Evolutionary conservation across 2,329 filamentous ascomycete species (phyloP).

Genomic region (Mycosphaerelloides madeirae): DNA sequence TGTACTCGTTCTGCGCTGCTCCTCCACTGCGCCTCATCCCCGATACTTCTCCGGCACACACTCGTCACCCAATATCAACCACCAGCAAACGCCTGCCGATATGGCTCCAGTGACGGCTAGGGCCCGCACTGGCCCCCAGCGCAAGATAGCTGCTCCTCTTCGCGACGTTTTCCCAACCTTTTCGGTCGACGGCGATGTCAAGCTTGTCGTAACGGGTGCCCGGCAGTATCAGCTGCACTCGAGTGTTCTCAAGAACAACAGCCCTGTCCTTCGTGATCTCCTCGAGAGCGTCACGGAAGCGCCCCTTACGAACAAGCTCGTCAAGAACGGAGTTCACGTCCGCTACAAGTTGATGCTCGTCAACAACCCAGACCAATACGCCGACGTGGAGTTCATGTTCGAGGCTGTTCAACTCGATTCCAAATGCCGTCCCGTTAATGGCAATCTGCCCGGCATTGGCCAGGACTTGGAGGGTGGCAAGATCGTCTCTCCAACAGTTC

Average conservation of each 20-base stretch:
- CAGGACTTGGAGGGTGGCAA: conserved; percentile 23
- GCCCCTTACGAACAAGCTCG: conserved; percentile 27
- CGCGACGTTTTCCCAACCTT: conserved; percentile 33
- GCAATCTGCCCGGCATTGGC: conserved; percentile 8
- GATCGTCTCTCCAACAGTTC: conserved; percentile 3
- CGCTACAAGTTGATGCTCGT: conserved; percentile 23
- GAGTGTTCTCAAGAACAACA: conserved; percentile 28
- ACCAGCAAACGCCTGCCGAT: too few species aligned
- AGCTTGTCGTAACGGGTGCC: conserved; percentile 33
- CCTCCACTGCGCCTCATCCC: too few species aligned
- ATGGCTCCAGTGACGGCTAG: too few species aligned
- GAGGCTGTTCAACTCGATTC: conserved; percentile 16
- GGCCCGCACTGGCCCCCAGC: too few species aligned
- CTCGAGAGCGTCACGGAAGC: conserved; percentile 24
- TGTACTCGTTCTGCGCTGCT: too few species aligned
- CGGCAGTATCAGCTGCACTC: conserved; percentile 40
- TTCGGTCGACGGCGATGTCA: conserved; percentile 36
- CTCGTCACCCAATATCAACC: too few species aligned
- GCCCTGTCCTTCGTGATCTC: conserved; percentile 18
- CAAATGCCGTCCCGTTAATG: conserved; percentile 11
- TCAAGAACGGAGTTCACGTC: conserved; percentile 20
- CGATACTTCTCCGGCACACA: too few species aligned
- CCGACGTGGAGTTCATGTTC: conserved; percentile 9
- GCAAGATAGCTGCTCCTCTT: too few species aligned
- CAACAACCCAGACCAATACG: conserved; percentile 9